phyloP scores from a whole-genome alignment of 2,329 filamentous ascomycete species.

The Talaromyces sp. region DNA sequence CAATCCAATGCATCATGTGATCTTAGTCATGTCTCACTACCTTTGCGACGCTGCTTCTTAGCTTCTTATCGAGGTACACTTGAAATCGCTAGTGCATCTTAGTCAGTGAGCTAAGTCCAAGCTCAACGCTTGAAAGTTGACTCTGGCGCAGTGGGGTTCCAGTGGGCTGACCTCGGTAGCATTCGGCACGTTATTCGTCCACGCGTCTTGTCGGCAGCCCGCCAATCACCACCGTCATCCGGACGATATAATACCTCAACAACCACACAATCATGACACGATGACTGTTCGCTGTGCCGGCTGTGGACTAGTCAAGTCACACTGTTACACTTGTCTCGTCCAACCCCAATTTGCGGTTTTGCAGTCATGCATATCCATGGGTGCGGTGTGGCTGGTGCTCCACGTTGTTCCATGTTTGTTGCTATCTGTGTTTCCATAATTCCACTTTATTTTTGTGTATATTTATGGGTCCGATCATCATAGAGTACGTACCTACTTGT shows the following conservation, averaged over 20 bases:
- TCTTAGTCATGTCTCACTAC: not conserved
- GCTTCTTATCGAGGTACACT: not conserved
- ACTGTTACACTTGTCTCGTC: constrained; percentile 1
- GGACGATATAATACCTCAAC: not conserved
- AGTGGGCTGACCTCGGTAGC: not conserved
- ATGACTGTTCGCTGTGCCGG: not conserved
- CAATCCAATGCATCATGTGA: not conserved
- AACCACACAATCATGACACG: not conserved
- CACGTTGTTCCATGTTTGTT: not conserved
- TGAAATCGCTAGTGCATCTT: not conserved
- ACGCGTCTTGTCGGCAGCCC: not conserved
- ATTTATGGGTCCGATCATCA: not conserved
- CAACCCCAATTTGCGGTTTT: not conserved
- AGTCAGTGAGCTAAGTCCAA: not conserved
- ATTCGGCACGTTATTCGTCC: not conserved
- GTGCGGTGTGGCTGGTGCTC: not conserved
- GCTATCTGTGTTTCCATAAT: not conserved
- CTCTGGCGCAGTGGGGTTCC: not conserved
- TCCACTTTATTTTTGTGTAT: not conserved
- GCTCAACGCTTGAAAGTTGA: not conserved
- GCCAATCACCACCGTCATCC: constrained; percentile 3
- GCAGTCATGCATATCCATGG: not conserved
- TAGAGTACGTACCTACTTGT: not conserved
- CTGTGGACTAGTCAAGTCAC: not conserved
- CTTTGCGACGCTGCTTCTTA: not conserved